Evolutionary conservation across 305 asterid species (phyloP), one percentile per base, ranked within the genome.

Genomic region (Fraxinus albicans): DNA sequence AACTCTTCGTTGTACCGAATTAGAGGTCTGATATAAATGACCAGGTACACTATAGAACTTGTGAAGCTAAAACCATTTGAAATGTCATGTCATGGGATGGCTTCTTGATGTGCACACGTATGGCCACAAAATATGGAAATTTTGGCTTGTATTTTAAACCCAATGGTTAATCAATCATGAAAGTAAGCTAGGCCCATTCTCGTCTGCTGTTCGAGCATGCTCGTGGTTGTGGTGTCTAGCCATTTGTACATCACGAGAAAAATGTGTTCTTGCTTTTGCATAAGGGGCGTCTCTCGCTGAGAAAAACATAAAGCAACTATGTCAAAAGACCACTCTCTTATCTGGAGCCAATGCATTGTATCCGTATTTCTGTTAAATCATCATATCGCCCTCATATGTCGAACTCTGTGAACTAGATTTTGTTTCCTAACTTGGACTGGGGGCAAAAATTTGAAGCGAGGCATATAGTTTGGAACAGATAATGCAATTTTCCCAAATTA

Each of bases 261-360:
- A 89, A 3, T 91, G 92, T 8, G 98, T 96, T 80, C 98, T 86
- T 31, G 93, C 91, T 82, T 93, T 94, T 13, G 99, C 99, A 73
- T 94, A 96, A 2, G 99, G 99, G 44, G 99, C 99, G 27, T 88
- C 97, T 88, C 98, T 90, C 81, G 97, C 99, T 93, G 94, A 84
- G 12, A 67, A 79, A 82, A 74, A 12, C 27, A 47, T 6, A 13
- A 82, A 67, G 55, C 17, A 3, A 47, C 12, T 1, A 65, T 9
- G 40, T 84, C 77, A 82, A 79, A 75, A 34, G n/a, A 3, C 84
- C 58, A 29, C 19, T 19, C 21, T 3, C 34, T n/a, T 29, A 1
- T 53, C 9, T n/a, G 25, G 25, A 55, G 25, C 25, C 65, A 55
- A 55, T n/a, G 65, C 25, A 55, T 55, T 23, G 21, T 10, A 79